Evolutionary conservation across 2,329 filamentous ascomycete genomes (phyloP), one percentile per base, ranked within the genome.

Genomic region (Colletotrichum shisoi): DNA sequence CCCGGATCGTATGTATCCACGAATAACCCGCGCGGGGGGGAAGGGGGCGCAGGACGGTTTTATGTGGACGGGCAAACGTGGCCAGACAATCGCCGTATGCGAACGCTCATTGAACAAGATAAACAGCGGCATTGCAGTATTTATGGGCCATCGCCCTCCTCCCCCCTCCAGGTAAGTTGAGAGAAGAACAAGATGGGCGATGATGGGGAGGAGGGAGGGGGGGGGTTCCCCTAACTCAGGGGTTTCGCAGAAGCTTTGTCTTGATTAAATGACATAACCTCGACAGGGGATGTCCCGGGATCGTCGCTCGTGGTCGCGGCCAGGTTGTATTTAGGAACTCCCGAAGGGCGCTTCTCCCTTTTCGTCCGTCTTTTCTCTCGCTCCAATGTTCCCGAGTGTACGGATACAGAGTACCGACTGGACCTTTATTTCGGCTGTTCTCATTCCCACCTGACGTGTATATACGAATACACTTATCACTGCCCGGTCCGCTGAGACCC

Each of bases 241-340:
- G 57, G 57, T 12, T 59, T 9, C 31, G 31, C 46, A 15, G 21
- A 37, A 17, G 19, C 17, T 21, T n/a, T 51, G 57, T 59, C 34
- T 34, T 51, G 45, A 45, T n/a, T 59, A 59, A 37, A 51, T 59
- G 57, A 59, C 57, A 59, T 59, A 59, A 59, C 34, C 31, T 3
- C 34, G 13, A 39, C 57, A 59, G 45, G 57, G 31, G 34, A 19
- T 51, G 15, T 44, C 45, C 57, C 45, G 31, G 57, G 21, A 58
- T 58, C 57, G 45, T 48, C 45, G 44, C 57, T 27, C 45, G 24
- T 9, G 27, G 34, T 49, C 45, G 27, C 57, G 49, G 4, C 57
- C 21, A 40, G 31, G 45, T 42, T 21, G 15, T 59, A 58, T 59
- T 59, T 59, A 59, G 46, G 57, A 51, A 40, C 57, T 51, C 21